Evolutionary conservation across 345 rosid species (phyloP).

Genomic region (Xanthoceras sorbifolium): DNA sequence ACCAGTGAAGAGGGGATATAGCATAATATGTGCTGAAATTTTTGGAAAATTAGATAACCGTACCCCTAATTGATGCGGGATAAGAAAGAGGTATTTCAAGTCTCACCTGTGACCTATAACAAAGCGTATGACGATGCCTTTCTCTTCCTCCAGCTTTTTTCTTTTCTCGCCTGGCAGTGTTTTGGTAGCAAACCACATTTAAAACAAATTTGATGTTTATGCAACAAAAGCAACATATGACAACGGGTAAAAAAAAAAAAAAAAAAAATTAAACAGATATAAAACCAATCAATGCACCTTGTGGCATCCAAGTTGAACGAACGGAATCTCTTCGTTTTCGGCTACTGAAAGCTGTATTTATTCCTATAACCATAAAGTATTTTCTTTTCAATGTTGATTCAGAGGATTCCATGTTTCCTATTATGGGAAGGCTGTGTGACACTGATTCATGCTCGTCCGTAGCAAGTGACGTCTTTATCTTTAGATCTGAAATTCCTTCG

Average conservation of each 20-base stretch:
- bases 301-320: slow-evolving; percentile 94
- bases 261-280: slow-evolving; percentile 9
- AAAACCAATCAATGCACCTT: slow-evolving; percentile 46
- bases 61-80: background rate
- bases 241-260: too few relatives aligned
- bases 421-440: slow-evolving; percentile 5
- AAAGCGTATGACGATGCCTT: slow-evolving; percentile 81
- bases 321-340: slow-evolving; percentile 82
- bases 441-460: slow-evolving; percentile 42
- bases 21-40: too few relatives aligned
- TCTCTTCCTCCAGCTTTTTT: slow-evolving; percentile 71
- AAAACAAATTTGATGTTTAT: background rate
- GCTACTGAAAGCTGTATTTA: slow-evolving; percentile 86
- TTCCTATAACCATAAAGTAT: slow-evolving; percentile 83
- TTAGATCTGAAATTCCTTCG: slow-evolving; percentile 42
- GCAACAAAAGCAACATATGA: background rate
- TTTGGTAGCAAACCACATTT: slow-evolving; percentile 4
- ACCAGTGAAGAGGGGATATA: background rate
- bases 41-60: too few relatives aligned
- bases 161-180: slow-evolving; percentile 52
- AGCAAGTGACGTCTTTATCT: slow-evolving; percentile 50
- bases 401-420: slow-evolving; percentile 23
- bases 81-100: background rate
- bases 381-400: slow-evolving; percentile 35
- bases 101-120: slow-evolving; percentile 87